A percentile compares a stretch with the other conserved stretches of the same genome.
These are phyloP conservation scores for Penicillium hordei DNA, from an alignment of 2,329 filamentous ascomycete genomes.

Conservation along the genomic window DNA sequence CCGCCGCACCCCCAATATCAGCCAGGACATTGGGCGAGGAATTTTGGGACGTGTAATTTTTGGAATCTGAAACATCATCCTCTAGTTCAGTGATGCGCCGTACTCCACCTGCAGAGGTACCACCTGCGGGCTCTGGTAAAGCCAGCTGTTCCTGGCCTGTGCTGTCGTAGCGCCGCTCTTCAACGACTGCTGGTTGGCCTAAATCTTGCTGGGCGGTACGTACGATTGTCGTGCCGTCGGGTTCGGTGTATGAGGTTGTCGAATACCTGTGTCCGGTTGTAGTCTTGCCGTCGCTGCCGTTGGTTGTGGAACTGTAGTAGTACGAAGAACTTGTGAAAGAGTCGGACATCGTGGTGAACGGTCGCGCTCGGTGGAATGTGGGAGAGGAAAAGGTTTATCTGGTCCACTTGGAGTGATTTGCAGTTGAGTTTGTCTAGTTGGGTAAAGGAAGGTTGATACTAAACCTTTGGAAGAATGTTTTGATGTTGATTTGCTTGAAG, in stretches of 20 bases:
- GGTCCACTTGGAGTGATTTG: conserved; percentile 7
- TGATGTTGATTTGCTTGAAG: not conserved
- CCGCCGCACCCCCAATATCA: conserved; percentile 7
- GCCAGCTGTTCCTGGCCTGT: conserved; percentile 32
- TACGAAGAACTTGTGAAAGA: conserved; percentile 35
- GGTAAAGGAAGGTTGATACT: not conserved
- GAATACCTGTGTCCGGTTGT: conserved; percentile 37
- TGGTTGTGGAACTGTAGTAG: conserved; percentile 35
- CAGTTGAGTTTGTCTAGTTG: not conserved
- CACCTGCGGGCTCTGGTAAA: conserved; percentile 11
- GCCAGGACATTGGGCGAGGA: not conserved
- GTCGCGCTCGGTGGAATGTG: conserved; percentile 9
- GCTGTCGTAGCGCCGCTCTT: conserved; percentile 37
- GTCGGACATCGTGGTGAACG: conserved; percentile 24
- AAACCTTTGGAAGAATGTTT: not conserved
- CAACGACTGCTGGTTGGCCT: conserved; percentile 33
- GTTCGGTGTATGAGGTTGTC: conserved; percentile 34
- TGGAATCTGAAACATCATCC: conserved; percentile 16
- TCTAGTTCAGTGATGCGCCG: conserved; percentile 33
- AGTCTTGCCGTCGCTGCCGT: conserved; percentile 24
- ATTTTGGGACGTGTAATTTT: not conserved
- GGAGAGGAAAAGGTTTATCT: conserved; percentile 5
- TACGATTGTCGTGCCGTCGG: conserved; percentile 34
- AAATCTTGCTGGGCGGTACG: conserved; percentile 38
- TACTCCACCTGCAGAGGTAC: conserved; percentile 24